Evolutionary conservation across 345 rosid genomes (phyloP), one percentile per base, ranked within the genome.

Genomic region (Hibiscus mutabilis): DNA sequence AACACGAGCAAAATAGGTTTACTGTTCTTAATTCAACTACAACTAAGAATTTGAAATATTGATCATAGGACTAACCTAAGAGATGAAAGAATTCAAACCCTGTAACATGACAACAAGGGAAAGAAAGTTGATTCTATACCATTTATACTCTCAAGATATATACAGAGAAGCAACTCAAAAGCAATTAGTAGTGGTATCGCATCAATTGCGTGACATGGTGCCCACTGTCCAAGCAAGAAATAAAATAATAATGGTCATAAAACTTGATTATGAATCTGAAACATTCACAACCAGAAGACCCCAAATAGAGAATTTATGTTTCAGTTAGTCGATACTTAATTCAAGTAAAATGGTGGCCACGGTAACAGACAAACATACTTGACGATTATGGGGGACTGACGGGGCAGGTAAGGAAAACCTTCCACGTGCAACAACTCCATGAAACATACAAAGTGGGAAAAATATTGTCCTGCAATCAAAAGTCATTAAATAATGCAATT

Each of bases 331-430:
- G 40, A 33, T 31, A 40, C n/a, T 21, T 6, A 47, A 58, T 25
- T 52, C 27, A 73, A 80, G 35, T 16, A 57, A 40, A 68, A 60
- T 16, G 19, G 11, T 16, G 22, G 47, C 12, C 12, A 74, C 9
- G 16, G 51, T 37, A 68, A 59, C 52, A 72, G 52, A 71, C 52
- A 21, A 52, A 78, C 87, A 64, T 84, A 95, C 99, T 75, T 90
- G 88, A 73, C 98, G 96, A 82, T 81, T 92, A 73, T 81, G 93
- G 52, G 99, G 99, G 77, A 89, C 89, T 0, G 90, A 80, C 9
- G 99, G 99, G 76, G 99, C 99, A 70, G 99, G 99, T 69, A 95
- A 80, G 8, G 99, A 91, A 85, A 95, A 95, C 76, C 99, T 87
- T 62, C 99, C 98, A 61, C 99, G 86, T 6, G 97, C 90, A 82